phyloP scores from a whole-genome alignment of 192 early-diverging fungal species.

The Funneliformis mosseae region DNA sequence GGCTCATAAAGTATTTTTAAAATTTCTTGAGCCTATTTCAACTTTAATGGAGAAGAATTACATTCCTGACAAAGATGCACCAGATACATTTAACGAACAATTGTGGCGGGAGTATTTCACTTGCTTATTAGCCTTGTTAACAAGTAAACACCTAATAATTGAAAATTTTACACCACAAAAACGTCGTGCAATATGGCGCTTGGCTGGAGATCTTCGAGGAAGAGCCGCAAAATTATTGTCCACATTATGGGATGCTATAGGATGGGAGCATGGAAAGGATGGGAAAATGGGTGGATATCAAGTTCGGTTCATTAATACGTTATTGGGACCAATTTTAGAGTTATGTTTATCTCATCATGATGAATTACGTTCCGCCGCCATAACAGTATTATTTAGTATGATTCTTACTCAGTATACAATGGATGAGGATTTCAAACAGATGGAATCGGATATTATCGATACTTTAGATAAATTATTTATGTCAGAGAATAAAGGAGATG shows the following conservation, averaged over 20 bases:
- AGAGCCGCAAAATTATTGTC: constrained; percentile 56
- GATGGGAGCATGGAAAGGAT: constrained; percentile 28
- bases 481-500: constrained; percentile 46
- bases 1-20: constrained; percentile 45
- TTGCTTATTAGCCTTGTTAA: constrained; percentile 53
- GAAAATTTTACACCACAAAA: constrained; percentile 60
- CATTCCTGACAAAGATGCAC: constrained; percentile 18
- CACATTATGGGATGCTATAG: constrained; percentile 54
- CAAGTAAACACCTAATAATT: constrained; percentile 57
- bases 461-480: constrained; percentile 46
- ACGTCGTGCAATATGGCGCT: constrained; percentile 55
- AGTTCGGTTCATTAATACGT: constrained; percentile 29
- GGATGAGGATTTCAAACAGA: constrained; percentile 33
- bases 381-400: constrained; percentile 42
- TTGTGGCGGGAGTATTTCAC: constrained; percentile 34
- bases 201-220: constrained; percentile 64
- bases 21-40: constrained; percentile 31
- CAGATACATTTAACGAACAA: constrained; percentile 28
- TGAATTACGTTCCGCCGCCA: constrained; percentile 39
- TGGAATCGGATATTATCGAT: constrained; percentile 42
- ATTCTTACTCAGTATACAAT: constrained; percentile 39
- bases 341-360: constrained; percentile 45
- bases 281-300: constrained; percentile 35
- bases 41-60: constrained; percentile 30
- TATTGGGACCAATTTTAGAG: constrained; percentile 43